Percentiles rank a stretch among this genome's conserved stretches.
Evolutionary conservation across 768 basidiomycete genomes (phyloP).

Genomic region (Baorangia bicolor): DNA sequence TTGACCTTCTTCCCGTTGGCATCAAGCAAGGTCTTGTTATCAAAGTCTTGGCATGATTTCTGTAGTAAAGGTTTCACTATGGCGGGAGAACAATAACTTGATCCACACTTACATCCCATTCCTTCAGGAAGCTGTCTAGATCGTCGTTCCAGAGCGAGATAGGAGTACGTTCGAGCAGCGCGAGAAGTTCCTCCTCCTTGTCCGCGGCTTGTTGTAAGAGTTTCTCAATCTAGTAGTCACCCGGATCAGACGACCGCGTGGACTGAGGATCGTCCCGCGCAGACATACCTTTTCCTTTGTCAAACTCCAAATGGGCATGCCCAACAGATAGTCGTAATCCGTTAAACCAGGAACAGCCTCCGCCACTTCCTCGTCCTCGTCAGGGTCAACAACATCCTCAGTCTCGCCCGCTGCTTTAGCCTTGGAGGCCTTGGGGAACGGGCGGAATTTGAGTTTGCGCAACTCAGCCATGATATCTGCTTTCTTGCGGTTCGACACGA

Average conservation of each 20-base stretch:
- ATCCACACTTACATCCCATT: constrained; percentile 74
- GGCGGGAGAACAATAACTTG: not conserved
- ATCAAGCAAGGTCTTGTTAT: constrained; percentile 44
- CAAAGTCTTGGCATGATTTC: constrained; percentile 44
- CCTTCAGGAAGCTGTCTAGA: constrained; percentile 75
- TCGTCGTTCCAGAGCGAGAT: constrained; percentile 89
- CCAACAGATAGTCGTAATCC: constrained; percentile 92
- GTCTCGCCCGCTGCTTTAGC: constrained; percentile 66
- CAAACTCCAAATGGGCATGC: constrained; percentile 94
- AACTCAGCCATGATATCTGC: constrained; percentile 82
- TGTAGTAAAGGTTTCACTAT: constrained; percentile 19
- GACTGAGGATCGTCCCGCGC: not conserved
- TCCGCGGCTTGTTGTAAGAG: constrained; percentile 74
- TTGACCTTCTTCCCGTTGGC: constrained; percentile 53
- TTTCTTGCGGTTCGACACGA: constrained; percentile 87
- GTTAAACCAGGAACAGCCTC: constrained; percentile 40
- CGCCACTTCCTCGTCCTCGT: constrained; percentile 47
- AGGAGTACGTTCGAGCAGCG: constrained; percentile 73
- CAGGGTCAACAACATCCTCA: constrained; percentile 56
- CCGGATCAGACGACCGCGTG: constrained; percentile 6
- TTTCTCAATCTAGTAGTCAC: constrained; percentile 67
- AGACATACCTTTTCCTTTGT: constrained; percentile 81
- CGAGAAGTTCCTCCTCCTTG: constrained; percentile 80
- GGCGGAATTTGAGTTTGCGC: constrained; percentile 79
- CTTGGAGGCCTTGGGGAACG: constrained; percentile 80